Conservation (phyloP, 2,329 filamentous ascomycete species). For the Phaeoacremonium minimum region DNA sequence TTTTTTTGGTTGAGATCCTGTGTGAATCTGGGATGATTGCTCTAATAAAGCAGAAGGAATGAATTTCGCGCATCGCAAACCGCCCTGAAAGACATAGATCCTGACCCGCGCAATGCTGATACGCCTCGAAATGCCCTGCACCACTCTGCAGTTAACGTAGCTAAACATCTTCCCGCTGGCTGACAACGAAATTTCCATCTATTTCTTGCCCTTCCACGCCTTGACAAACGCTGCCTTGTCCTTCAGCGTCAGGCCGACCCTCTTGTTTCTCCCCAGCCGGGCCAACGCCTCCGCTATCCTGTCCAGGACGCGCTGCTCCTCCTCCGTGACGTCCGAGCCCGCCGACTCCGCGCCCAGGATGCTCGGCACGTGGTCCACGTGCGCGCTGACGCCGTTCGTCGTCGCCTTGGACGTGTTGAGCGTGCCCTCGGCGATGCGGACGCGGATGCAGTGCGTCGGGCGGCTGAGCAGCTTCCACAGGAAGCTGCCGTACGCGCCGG, state of each 20-base stretch:
- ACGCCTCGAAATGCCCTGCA: too few relatives aligned
- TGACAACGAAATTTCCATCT: too few relatives aligned
- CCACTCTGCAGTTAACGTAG: too few relatives aligned
- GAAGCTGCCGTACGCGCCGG: conserved; percentile 67
- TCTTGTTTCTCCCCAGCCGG: conserved; percentile 80
- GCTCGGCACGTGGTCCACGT: conserved; percentile 2
- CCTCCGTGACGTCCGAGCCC: conserved; percentile 31
- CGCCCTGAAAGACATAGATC: too few relatives aligned
- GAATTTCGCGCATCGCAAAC: too few relatives aligned
- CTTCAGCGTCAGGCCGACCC: conserved; percentile 76
- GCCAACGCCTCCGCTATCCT: conserved; percentile 80
- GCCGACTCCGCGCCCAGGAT: conserved; percentile 17
- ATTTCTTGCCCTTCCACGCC: conserved; percentile 47
- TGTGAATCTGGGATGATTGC: too few relatives aligned
- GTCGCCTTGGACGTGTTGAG: conserved; percentile 40
- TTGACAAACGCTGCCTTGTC: conserved; percentile 83
- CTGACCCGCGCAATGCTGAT: too few relatives aligned
- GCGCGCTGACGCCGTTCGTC: conserved; percentile 22
- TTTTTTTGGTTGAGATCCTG: too few relatives aligned
- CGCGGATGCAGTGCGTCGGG: conserved; percentile 84
- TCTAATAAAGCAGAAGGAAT: too few relatives aligned
- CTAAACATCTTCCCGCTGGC: too few relatives aligned
- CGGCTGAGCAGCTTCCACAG: conserved; percentile 82
- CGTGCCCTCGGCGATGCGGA: conserved; percentile 79
- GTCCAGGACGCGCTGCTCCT: conserved; percentile 71